phyloP scores from a whole-genome alignment of 192 early-diverging fungal species.

The Gamsiella multidivaricata region DNA sequence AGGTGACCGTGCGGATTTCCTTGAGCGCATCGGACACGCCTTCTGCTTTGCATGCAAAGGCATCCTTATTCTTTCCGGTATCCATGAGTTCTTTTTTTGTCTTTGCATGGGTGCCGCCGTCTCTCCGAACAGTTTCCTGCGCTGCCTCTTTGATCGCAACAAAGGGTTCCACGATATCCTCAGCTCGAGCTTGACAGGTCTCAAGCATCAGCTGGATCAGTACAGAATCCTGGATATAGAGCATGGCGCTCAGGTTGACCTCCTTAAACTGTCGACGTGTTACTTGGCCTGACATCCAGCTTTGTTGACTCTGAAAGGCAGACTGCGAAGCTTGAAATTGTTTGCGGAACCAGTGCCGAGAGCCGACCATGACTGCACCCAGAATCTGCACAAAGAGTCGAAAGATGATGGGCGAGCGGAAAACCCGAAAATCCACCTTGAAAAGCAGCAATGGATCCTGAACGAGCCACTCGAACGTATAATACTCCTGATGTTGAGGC shows the following conservation, averaged over 20 bases:
- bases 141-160: too few species aligned
- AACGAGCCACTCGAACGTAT: constrained; percentile 39
- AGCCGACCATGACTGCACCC: constrained; percentile 47
- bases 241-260: constrained; percentile 25
- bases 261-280: constrained; percentile 38
- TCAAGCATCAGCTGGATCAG: constrained; percentile 41
- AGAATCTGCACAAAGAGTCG: constrained; percentile 50
- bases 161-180: too few species aligned
- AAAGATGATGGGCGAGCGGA: constrained; percentile 39
- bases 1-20: constrained; percentile 38
- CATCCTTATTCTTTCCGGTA: not conserved
- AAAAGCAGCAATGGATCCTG: constrained; percentile 47
- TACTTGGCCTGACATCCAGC: constrained; percentile 4
- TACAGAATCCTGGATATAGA: constrained; percentile 31
- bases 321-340: constrained; percentile 27
- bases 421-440: constrained; percentile 33
- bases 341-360: constrained; percentile 45
- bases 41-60: too few species aligned
- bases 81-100: not conserved
- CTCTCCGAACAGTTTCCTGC: too few species aligned
- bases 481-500: not conserved
- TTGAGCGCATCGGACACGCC: constrained; percentile 15
- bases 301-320: not conserved
- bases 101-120: too few species aligned
- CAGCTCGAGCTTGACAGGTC: constrained; percentile 23